phyloP scores from a whole-genome alignment of 2,329 filamentous ascomycete genomes.

The Fusarium marasasianum region DNA sequence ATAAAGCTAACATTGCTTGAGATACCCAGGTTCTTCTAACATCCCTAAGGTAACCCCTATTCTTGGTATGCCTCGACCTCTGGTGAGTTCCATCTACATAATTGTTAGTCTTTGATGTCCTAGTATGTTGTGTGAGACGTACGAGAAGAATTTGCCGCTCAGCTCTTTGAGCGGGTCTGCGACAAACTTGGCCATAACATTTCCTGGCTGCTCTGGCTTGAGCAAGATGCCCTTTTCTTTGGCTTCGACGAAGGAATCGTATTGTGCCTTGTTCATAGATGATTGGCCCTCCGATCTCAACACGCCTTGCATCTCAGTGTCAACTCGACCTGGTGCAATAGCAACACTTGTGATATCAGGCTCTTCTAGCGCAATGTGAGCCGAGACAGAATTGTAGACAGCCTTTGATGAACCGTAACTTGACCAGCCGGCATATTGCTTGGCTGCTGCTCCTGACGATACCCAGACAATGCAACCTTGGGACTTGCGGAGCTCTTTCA shows the following conservation, averaged over 20 bases:
- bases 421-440: conserved; percentile 77
- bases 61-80: conserved; percentile 65
- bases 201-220: conserved; percentile 83
- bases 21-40: conserved; percentile 20
- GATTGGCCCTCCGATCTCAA: conserved; percentile 70
- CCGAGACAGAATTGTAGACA: conserved; percentile 80
- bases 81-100: conserved; percentile 50
- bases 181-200: conserved; percentile 84
- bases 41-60: conserved; percentile 5
- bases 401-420: conserved; percentile 87
- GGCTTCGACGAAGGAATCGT: conserved; percentile 74
- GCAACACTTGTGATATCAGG: conserved; percentile 77
- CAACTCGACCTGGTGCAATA: conserved; percentile 81
- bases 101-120: conserved; percentile 25
- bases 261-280: conserved; percentile 64
- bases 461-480: conserved; percentile 80
- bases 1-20: conserved; percentile 40
- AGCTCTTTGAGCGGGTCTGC: conserved; percentile 71
- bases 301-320: conserved; percentile 90
- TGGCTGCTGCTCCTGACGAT: conserved; percentile 79
- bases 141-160: conserved; percentile 80
- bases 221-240: conserved; percentile 78
- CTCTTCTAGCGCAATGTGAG: conserved; percentile 80
- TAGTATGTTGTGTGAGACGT: conserved; percentile 45
- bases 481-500: conserved; percentile 73